Evolutionary conservation across 2,329 filamentous ascomycete genomes (phyloP).

Genomic region (Fusarium sp.): DNA sequence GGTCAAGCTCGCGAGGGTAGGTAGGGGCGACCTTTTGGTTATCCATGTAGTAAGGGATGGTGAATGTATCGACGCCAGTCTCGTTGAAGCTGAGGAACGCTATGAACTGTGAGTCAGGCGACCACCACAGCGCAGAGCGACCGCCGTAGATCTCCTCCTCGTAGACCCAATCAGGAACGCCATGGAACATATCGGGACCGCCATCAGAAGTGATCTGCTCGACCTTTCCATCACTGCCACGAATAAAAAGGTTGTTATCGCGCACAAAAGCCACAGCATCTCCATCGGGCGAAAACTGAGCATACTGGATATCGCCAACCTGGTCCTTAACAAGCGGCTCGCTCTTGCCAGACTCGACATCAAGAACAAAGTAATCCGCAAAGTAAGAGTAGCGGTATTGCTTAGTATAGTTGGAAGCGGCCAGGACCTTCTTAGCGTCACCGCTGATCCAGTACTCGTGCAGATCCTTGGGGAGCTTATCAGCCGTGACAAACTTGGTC

Average conservation of each 20-base stretch:
- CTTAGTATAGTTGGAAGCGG: conserved; percentile 74
- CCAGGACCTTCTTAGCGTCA: conserved; percentile 69
- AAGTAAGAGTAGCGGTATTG: conserved; percentile 77
- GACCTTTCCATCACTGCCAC: conserved; percentile 59
- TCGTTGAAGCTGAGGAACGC: conserved; percentile 92
- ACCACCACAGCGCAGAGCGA: conserved; percentile 92
- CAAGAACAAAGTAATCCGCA: conserved; percentile 73
- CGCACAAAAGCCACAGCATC: conserved; percentile 75
- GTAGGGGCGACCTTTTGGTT: conserved; percentile 66
- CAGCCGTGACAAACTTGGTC: conserved; percentile 68
- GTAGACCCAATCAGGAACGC: conserved; percentile 84
- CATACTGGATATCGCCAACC: conserved; percentile 74
- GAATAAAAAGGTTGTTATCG: conserved; percentile 72
- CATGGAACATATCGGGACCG: conserved; percentile 72
- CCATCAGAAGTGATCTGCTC: conserved; percentile 70
- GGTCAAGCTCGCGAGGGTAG: conserved; percentile 71
- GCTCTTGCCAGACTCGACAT: conserved; percentile 67
- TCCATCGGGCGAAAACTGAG: conserved; percentile 68
- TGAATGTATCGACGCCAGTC: conserved; percentile 75
- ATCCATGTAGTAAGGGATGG: conserved; percentile 75
- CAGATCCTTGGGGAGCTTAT: conserved; percentile 66
- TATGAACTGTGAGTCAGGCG: conserved; percentile 84
- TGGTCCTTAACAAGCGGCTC: conserved; percentile 69
- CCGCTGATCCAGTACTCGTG: conserved; percentile 71
- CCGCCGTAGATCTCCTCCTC: conserved; percentile 73